These are phyloP conservation scores for Cryptosporidium muris DNA, from an alignment of 169 alveolate species.

Conservation along the genomic window DNA sequence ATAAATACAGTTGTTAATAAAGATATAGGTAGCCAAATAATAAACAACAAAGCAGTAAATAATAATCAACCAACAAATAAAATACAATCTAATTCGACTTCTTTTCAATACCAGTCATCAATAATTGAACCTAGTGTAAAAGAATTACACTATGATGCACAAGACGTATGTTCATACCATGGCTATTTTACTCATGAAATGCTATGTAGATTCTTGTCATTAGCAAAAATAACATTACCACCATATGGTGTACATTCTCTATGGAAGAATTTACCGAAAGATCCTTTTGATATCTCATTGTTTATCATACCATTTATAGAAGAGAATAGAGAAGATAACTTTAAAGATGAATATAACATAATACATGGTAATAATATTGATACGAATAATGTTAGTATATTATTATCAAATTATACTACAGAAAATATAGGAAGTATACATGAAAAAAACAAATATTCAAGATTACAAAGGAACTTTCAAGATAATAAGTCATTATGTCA, in stretches of 20 bases:
- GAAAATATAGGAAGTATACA: not conserved
- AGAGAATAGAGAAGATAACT: not conserved
- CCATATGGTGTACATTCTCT: slow-evolving; percentile 24
- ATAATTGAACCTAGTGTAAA: not conserved
- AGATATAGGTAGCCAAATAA: not conserved
- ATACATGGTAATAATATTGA: not conserved
- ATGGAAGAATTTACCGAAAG: slow-evolving; percentile 43
- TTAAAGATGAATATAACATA: not conserved
- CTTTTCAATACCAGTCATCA: slow-evolving; percentile 1
- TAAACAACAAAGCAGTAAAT: not conserved
- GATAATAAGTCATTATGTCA: not conserved
- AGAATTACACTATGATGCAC: slow-evolving; percentile 26
- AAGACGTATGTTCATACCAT: slow-evolving; percentile 19
- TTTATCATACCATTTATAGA: slow-evolving; percentile 24
- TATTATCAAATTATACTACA: not conserved
- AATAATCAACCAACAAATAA: not conserved
- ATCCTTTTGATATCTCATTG: slow-evolving; percentile 21
- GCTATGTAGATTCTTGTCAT: slow-evolving; percentile 39
- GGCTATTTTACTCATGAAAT: slow-evolving; percentile 53
- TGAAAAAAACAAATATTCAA: not conserved
- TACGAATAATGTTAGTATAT: not conserved
- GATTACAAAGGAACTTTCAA: not conserved
- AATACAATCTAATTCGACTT: not conserved
- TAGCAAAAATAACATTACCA: slow-evolving; percentile 43
- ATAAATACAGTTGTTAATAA: not conserved